These are phyloP conservation scores for Yarrowia sp. DNA, from an alignment of 805 yeast species.

Conservation along the genomic window DNA sequence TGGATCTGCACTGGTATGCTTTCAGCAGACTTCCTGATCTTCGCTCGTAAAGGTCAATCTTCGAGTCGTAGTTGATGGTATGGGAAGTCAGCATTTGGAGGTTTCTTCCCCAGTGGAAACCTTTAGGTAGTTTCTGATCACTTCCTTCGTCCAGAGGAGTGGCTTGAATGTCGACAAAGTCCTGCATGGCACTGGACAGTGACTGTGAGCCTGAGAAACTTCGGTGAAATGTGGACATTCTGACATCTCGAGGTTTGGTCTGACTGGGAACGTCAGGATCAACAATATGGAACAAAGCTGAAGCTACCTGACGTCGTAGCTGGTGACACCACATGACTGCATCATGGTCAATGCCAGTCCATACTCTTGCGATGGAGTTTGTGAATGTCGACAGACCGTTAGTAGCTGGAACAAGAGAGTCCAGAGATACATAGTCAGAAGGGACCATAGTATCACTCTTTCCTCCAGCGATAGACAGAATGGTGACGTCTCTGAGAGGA, in stretches of 20 bases:
- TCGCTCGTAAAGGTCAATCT: conserved; percentile 1
- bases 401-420: conserved; percentile 64
- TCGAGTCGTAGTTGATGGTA: not conserved
- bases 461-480: conserved; percentile 91
- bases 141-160: conserved; percentile 23
- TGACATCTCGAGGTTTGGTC: conserved; percentile 51
- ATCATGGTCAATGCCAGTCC: conserved; percentile 92
- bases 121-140: not conserved
- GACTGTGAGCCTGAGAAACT: conserved; percentile 41
- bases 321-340: conserved; percentile 98
- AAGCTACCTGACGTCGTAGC: conserved; percentile 61
- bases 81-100: conserved; percentile 28
- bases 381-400: conserved; percentile 84
- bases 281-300: conserved; percentile 56
- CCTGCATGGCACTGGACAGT: conserved; percentile 19
- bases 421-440: conserved; percentile 81
- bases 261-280: conserved; percentile 46
- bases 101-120: conserved; percentile 27
- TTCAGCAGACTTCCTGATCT: conserved; percentile 2
- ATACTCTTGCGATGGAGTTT: conserved; percentile 82
- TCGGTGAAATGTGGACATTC: conserved; percentile 59
- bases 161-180: conserved; percentile 25
- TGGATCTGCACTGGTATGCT: conserved; percentile 1
- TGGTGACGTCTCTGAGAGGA: conserved; percentile 57
- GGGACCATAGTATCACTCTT: conserved; percentile 73